A percentile compares a stretch with the other conserved stretches of the same genome.
Evolutionary conservation across 495 filamentous ascomycete species (phyloP).

Genomic region (Astrothelium macrocarpum): DNA sequence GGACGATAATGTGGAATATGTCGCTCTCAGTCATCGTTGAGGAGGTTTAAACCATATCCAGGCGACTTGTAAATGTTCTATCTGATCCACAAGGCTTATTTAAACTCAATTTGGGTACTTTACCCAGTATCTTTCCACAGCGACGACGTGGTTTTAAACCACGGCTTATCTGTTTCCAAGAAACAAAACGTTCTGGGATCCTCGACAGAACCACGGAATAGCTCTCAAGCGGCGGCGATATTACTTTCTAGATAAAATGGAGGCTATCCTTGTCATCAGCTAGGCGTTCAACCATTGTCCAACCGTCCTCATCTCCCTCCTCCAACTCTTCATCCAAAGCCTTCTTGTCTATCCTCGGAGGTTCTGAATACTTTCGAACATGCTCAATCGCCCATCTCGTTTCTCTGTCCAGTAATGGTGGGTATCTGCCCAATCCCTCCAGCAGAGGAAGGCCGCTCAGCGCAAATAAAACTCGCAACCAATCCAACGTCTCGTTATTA

Average conservation of each 20-base stretch:
- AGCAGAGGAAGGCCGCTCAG: slow-evolving; percentile 36
- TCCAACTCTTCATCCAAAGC: slow-evolving; percentile 7
- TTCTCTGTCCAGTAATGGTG: slow-evolving; percentile 36
- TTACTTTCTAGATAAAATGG: slow-evolving; percentile 12
- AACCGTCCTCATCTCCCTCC: slow-evolving; percentile 6
- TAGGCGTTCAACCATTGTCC: slow-evolving; percentile 3
- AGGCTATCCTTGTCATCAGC: slow-evolving; percentile 4
- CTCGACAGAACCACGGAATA: background rate
- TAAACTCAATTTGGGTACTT: too few relatives aligned
- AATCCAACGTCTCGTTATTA: slow-evolving; percentile 36
- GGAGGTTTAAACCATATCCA: too few relatives aligned
- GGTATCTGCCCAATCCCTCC: slow-evolving; percentile 36
- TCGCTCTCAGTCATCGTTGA: too few relatives aligned
- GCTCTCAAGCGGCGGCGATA: background rate
- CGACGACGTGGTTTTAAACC: too few relatives aligned
- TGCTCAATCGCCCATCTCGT: slow-evolving; percentile 41
- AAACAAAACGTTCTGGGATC: background rate
- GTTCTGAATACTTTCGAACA: slow-evolving; percentile 41
- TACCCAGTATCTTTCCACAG: too few relatives aligned
- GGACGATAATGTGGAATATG: too few relatives aligned
- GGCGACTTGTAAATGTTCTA: too few relatives aligned
- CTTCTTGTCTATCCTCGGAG: slow-evolving; percentile 22
- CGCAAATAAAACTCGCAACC: slow-evolving; percentile 33
- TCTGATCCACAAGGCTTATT: too few relatives aligned
- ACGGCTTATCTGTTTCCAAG: background rate